These are phyloP conservation scores for Vaccinium vitisidaea DNA, from an alignment of 148 eudicot species.

Conservation along the genomic window DNA sequence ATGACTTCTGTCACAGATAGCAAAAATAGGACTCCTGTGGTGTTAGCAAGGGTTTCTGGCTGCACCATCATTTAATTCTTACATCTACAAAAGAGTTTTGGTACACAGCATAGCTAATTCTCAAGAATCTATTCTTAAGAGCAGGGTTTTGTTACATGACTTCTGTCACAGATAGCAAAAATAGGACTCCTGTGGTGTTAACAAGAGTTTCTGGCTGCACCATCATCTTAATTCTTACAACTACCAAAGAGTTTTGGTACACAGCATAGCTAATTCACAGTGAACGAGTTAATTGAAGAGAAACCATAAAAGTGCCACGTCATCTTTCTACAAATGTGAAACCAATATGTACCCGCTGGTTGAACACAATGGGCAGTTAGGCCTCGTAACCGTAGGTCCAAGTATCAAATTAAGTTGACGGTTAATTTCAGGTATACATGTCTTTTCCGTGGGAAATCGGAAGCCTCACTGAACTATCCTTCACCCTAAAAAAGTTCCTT, in stretches of 20 bases:
- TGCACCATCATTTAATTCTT: not conserved
- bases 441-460: too few relatives aligned
- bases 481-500: not conserved
- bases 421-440: not conserved
- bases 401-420: not conserved
- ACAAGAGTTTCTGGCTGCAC: too few relatives aligned
- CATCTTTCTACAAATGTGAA: not conserved
- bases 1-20: not conserved
- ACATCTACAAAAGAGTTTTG: not conserved
- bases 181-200: too few relatives aligned
- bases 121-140: not conserved
- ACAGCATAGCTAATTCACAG: slow-evolving; percentile 5
- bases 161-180: not conserved
- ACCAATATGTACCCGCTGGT: too few relatives aligned
- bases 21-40: not conserved
- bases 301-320: slow-evolving; percentile 9
- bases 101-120: not conserved
- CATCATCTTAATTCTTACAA: not conserved
- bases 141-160: not conserved
- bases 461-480: too few relatives aligned
- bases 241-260: not conserved
- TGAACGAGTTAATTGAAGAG: slow-evolving; percentile 6
- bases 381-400: not conserved
- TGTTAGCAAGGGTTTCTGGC: too few relatives aligned
- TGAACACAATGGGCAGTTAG: not conserved